These are phyloP conservation scores for Trifolium repens DNA, from an alignment of 306 rosid species.

Conservation along the genomic window DNA sequence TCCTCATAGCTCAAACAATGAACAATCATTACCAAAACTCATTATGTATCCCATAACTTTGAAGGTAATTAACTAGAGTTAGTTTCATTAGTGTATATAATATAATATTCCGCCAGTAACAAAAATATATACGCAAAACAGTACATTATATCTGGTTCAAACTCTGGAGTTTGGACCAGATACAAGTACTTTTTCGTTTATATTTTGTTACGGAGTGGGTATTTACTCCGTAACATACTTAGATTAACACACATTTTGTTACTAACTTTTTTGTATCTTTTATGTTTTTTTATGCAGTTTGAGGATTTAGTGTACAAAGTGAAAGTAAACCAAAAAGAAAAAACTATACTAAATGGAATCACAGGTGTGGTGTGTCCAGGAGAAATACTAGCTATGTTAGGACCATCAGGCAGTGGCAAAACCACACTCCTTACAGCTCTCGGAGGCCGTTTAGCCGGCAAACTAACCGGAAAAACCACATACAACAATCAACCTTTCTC, in stretches of 20 bases:
- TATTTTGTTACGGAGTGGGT: background rate
- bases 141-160: background rate
- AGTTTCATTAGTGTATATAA: background rate
- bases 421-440: slow-evolving; percentile 95
- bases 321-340: slow-evolving; percentile 72
- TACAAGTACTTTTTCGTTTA: background rate
- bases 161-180: background rate
- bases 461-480: slow-evolving; percentile 77
- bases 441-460: slow-evolving; percentile 84
- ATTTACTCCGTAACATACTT: background rate
- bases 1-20: slow-evolving; percentile 35
- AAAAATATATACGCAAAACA: background rate
- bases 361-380: slow-evolving; percentile 90
- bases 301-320: slow-evolving; percentile 92
- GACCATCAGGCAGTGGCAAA: slow-evolving; percentile 98
- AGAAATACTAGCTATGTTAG: slow-evolving; percentile 93
- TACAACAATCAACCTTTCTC: slow-evolving; percentile 83
- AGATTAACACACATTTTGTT: slow-evolving; percentile 5
- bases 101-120: no score
- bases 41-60: slow-evolving; percentile 72
- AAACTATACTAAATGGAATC: slow-evolving; percentile 76
- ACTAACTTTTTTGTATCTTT: slow-evolving; percentile 1
- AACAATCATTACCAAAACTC: slow-evolving; percentile 63
- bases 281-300: slow-evolving; percentile 60
- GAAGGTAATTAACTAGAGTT: slow-evolving; percentile 56